These are phyloP conservation scores for Mycena rebaudengoi DNA, from an alignment of 768 basidiomycete genomes.

Conservation along the genomic window DNA sequence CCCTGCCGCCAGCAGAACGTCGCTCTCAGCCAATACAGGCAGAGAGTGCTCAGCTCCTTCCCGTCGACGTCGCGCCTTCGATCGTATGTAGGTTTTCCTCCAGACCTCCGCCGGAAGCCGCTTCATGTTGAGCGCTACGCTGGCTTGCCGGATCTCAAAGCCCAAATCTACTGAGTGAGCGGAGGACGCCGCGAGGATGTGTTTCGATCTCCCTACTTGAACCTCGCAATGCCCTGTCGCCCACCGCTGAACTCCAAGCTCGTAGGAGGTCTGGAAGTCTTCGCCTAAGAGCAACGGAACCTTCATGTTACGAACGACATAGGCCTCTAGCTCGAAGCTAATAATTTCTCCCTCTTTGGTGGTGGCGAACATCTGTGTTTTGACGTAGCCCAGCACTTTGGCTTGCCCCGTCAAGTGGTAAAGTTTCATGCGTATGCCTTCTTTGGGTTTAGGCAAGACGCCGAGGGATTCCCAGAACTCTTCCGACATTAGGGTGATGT, in stretches of 20 bases:
- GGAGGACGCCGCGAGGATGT: constrained; percentile 8
- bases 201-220: neutral
- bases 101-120: too few relatives aligned
- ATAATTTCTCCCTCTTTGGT: constrained; percentile 2
- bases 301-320: constrained; percentile 32
- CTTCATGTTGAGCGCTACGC: neutral
- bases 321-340: constrained; percentile 25
- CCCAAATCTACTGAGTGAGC: neutral
- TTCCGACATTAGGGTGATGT: constrained; percentile 19
- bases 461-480: neutral
- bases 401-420: constrained; percentile 15
- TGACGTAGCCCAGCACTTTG: constrained; percentile 24
- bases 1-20: too few relatives aligned
- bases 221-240: constrained; percentile 2
- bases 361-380: neutral
- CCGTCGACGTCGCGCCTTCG: too few relatives aligned
- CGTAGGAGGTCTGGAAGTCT: constrained; percentile 19
- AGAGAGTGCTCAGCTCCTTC: too few relatives aligned
- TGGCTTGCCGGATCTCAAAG: constrained; percentile 1
- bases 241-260: constrained; percentile 17
- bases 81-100: too few relatives aligned
- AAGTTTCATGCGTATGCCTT: constrained; percentile 19
- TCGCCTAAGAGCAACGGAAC: constrained; percentile 31
- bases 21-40: too few relatives aligned
- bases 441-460: neutral